Conservation (phyloP, 2,329 filamentous ascomycete species). For the Cylindrodendrum hubeiense region DNA sequence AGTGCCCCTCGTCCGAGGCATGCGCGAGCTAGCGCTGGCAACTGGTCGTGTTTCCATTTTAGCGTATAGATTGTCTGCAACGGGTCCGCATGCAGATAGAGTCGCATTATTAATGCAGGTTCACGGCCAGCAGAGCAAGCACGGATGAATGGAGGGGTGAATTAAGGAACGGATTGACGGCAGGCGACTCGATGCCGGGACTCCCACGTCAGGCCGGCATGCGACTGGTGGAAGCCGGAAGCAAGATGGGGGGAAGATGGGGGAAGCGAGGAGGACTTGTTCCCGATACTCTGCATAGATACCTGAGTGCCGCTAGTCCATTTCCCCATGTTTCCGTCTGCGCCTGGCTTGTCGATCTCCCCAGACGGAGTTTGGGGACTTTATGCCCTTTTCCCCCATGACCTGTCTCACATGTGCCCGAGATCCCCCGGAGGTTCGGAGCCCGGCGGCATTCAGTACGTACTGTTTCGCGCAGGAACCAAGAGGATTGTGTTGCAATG, state of each 20-base stretch:
- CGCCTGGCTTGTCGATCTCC: neutral
- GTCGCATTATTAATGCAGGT: neutral
- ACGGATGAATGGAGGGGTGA: neutral
- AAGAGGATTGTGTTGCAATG: neutral
- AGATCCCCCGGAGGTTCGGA: conserved; percentile 16
- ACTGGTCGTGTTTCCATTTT: neutral
- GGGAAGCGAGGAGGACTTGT: neutral
- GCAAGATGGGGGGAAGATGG: neutral
- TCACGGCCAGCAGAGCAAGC: neutral
- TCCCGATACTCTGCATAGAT: neutral
- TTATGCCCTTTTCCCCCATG: conserved; percentile 2
- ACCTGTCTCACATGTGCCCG: neutral
- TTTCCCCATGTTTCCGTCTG: neutral
- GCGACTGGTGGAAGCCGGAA: neutral
- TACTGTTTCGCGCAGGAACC: neutral
- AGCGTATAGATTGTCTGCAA: neutral
- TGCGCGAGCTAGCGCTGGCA: neutral
- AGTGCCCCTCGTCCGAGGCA: neutral
- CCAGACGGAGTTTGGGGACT: conserved; percentile 17
- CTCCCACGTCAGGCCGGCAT: neutral
- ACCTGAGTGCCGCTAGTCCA: neutral
- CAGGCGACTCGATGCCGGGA: neutral
- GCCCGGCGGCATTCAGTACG: conserved; percentile 7
- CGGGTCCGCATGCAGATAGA: neutral
- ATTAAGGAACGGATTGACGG: neutral